Conservation (phyloP, 345 rosid genomes). For the Mangifera indica region DNA sequence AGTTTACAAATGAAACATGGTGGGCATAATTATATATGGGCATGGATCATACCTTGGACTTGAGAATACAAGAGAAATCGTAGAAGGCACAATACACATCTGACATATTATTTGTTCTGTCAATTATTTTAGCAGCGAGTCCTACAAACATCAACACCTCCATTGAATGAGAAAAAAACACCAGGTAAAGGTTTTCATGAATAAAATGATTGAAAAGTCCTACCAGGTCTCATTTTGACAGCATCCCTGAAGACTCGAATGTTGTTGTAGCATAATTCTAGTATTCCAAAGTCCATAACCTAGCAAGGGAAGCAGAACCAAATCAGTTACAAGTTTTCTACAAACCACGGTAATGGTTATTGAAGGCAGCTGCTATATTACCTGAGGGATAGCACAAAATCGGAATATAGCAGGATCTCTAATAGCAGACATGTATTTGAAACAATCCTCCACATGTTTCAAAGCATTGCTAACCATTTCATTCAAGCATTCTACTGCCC, state of each 20-base stretch:
- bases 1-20: too few relatives aligned
- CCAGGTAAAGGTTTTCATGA: too few relatives aligned
- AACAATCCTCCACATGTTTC: slow-evolving; percentile 71
- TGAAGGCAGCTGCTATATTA: slow-evolving; percentile 25
- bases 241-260: slow-evolving; percentile 90
- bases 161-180: not conserved
- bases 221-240: slow-evolving; percentile 97
- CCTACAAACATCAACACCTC: slow-evolving; percentile 61
- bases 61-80: slow-evolving; percentile 71
- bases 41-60: slow-evolving; percentile 75
- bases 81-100: slow-evolving; percentile 90
- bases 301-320: slow-evolving; percentile 37
- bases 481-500: slow-evolving; percentile 89
- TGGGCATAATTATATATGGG: too few relatives aligned
- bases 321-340: slow-evolving; percentile 21
- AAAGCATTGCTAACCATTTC: slow-evolving; percentile 92
- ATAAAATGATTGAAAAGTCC: slow-evolving; percentile 16
- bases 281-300: slow-evolving; percentile 97
- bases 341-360: not conserved
- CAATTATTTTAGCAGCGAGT: slow-evolving; percentile 82
- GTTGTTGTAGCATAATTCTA: slow-evolving; percentile 87
- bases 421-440: slow-evolving; percentile 68
- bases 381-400: slow-evolving; percentile 95
- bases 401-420: slow-evolving; percentile 71
- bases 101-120: slow-evolving; percentile 74